A percentile compares a stretch with the other conserved stretches of the same genome.
Conservation (phyloP, 176 grass and related monocot genomes). For the Ampelocalamus luodianensis region DNA sequence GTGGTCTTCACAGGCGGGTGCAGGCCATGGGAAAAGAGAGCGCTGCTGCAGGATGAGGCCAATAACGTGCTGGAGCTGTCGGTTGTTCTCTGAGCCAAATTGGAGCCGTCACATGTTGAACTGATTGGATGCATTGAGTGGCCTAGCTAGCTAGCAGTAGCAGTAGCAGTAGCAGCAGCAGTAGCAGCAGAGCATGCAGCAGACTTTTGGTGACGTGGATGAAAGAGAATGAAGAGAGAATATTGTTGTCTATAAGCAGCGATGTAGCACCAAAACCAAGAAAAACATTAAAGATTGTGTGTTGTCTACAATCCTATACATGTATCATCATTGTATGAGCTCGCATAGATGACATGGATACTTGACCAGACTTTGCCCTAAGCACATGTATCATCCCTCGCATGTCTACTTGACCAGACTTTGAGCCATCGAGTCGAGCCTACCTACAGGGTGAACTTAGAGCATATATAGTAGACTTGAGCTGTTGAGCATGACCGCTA, state of each 20-base stretch:
- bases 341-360: no score
- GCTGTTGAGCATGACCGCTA: not conserved
- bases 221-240: no score
- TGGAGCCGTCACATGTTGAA: conserved; percentile 66
- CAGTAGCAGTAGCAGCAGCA: no score
- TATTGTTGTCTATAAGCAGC: no score
- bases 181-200: no score
- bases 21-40: conserved; percentile 9
- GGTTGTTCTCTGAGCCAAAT: conserved; percentile 71
- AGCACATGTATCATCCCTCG: not conserved
- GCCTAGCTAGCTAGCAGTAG: not conserved
- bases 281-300: no score
- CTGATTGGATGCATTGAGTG: conserved; percentile 44
- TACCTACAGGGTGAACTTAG: no score
- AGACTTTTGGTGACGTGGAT: no score
- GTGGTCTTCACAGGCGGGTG: not conserved
- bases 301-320: no score
- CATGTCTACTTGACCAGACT: not conserved
- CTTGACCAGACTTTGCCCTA: no score
- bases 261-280: no score
- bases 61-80: conserved; percentile 81
- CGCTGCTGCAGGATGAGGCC: conserved; percentile 50
- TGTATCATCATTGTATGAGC: no score
- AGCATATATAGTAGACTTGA: not conserved
- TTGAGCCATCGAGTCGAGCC: not conserved